These are phyloP conservation scores for Teunomyces tritomae DNA, from an alignment of 805 yeast genomes.

Conservation along the genomic window DNA sequence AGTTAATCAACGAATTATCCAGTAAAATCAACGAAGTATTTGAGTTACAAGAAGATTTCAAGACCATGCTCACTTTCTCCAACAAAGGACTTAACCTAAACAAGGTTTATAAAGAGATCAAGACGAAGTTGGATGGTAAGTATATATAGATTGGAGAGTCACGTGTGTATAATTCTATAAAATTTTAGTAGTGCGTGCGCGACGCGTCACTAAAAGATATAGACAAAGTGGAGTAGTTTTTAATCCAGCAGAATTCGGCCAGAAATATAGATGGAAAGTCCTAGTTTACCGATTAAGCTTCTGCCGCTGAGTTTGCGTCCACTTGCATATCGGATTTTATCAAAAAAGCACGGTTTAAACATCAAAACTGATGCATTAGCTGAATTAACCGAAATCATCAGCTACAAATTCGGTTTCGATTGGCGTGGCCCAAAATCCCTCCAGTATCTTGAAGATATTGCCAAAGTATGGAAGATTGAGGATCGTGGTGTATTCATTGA, in stretches of 20 bases:
- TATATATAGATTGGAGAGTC: slow-evolving; percentile 6
- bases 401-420: slow-evolving; percentile 74
- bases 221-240: too few species aligned
- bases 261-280: background rate
- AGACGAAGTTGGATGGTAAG: slow-evolving; percentile 10
- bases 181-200: background rate
- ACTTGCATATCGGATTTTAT: slow-evolving; percentile 81
- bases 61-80: slow-evolving; percentile 4
- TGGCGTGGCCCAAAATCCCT: slow-evolving; percentile 76
- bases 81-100: background rate
- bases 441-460: slow-evolving; percentile 70
- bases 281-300: slow-evolving; percentile 63
- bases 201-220: slow-evolving; percentile 1
- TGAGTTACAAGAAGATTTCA: slow-evolving; percentile 12
- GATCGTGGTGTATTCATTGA: slow-evolving; percentile 85
- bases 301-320: slow-evolving; percentile 86
- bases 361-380: slow-evolving; percentile 82
- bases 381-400: slow-evolving; percentile 70
- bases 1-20: slow-evolving; percentile 11
- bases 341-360: slow-evolving; percentile 90
- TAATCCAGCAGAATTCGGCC: too few species aligned
- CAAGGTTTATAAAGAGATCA: slow-evolving; percentile 6
- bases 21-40: slow-evolving; percentile 11
- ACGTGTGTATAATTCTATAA: background rate
- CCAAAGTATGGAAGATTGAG: slow-evolving; percentile 81